Percentiles rank a stretch among this genome's conserved stretches.
phyloP scores from a whole-genome alignment of 2,329 filamentous ascomycete genomes.

The Fusarium sp. region DNA sequence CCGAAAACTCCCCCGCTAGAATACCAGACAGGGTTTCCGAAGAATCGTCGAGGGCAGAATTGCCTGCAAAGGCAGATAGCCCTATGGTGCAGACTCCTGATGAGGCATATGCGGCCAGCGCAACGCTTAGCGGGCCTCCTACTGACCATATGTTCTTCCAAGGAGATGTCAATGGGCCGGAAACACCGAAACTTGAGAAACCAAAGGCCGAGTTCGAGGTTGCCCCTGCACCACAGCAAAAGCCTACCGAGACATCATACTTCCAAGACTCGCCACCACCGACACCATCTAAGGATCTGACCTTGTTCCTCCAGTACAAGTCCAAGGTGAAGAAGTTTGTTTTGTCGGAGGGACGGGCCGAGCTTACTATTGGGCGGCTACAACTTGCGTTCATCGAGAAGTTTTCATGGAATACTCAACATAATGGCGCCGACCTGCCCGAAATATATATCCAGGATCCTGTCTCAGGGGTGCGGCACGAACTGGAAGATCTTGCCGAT shows the following conservation, averaged over 20 bases:
- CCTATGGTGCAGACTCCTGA: conserved; percentile 71
- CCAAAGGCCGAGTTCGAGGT: conserved; percentile 43
- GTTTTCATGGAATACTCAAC: conserved; percentile 98
- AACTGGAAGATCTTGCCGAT: conserved; percentile 91
- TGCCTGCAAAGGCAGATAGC: conserved; percentile 47
- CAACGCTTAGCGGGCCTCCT: conserved; percentile 71
- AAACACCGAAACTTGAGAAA: conserved; percentile 38
- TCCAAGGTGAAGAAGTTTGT: conserved; percentile 97
- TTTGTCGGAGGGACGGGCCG: conserved; percentile 83
- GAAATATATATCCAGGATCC: conserved; percentile 99
- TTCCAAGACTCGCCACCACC: conserved; percentile 75
- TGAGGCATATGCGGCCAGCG: conserved; percentile 71
- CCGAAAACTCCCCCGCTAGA: conserved; percentile 74
- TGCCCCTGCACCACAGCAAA: conserved; percentile 58
- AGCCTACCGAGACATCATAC: conserved; percentile 59
- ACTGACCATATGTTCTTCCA: conserved; percentile 58
- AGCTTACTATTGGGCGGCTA: conserved; percentile 86
- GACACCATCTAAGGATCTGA: conserved; percentile 83
- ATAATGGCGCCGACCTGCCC: conserved; percentile 90
- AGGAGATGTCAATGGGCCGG: conserved; percentile 32
- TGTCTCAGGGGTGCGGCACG: conserved; percentile 94
- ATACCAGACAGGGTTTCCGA: conserved; percentile 73
- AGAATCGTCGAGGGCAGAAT: conserved; percentile 57
- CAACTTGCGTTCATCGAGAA: conserved; percentile 99
- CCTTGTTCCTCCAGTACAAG: conserved; percentile 95